These are phyloP conservation scores for Plasmodium knowlesi DNA, from an alignment of 169 alveolate species.

Conservation along the genomic window DNA sequence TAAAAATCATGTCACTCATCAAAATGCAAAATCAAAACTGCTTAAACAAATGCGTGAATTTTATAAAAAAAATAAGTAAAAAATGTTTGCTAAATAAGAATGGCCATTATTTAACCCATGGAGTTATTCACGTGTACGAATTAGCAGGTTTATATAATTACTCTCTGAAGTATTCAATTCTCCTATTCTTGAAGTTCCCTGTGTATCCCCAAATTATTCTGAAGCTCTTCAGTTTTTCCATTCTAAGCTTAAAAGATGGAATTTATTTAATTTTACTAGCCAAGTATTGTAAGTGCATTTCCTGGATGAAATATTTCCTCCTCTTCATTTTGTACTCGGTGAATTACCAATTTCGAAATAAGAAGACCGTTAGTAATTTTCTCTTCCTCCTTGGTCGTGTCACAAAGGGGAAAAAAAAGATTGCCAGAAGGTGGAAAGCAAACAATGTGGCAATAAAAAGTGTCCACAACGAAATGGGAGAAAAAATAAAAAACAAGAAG, in stretches of 20 bases:
- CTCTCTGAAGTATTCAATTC: slow-evolving; percentile 35
- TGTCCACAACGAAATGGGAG: not conserved
- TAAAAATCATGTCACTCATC: slow-evolving; percentile 36
- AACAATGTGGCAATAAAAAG: not conserved
- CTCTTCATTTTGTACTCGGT: slow-evolving; percentile 60
- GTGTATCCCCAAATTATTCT: slow-evolving; percentile 42
- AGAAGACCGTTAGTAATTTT: slow-evolving; percentile 8
- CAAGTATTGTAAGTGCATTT: slow-evolving; percentile 9
- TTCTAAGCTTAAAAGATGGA: slow-evolving; percentile 53
- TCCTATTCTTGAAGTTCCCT: slow-evolving; percentile 57
- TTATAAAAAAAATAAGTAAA: slow-evolving; percentile 37
- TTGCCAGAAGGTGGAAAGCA: not conserved
- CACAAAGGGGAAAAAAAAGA: slow-evolving; percentile 12
- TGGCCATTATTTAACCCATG: slow-evolving; percentile 42
- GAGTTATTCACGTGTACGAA: slow-evolving; percentile 52
- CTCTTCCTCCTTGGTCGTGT: slow-evolving; percentile 41
- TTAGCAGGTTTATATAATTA: slow-evolving; percentile 42
- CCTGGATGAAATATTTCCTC: slow-evolving; percentile 64
- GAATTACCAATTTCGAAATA: slow-evolving; percentile 49
- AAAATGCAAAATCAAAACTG: slow-evolving; percentile 40
- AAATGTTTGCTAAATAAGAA: slow-evolving; percentile 36
- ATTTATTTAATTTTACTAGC: slow-evolving; percentile 61
- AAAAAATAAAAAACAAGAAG: not conserved
- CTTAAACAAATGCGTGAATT: slow-evolving; percentile 39
- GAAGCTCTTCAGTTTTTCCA: slow-evolving; percentile 52